Percentiles rank a stretch among this genome's conserved stretches.
Conservation (phyloP, 176 grass and related monocot species). For the Oryza nivara region DNA sequence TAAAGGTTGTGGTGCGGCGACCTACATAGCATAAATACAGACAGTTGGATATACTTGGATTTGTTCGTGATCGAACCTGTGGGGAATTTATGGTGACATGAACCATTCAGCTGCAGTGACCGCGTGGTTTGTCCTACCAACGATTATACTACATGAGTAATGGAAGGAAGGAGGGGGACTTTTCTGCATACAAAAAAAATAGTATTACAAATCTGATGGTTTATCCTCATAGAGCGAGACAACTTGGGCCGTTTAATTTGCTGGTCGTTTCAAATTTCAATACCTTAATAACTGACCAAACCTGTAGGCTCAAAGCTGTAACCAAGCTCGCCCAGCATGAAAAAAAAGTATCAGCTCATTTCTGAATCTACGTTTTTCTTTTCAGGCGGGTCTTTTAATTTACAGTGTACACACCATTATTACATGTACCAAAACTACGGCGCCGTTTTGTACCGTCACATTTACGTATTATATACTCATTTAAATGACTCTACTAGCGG, state of each 20-base stretch:
- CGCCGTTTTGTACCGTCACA: not conserved
- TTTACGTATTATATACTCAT: no score
- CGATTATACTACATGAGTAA: not conserved
- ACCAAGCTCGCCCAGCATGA: not conserved
- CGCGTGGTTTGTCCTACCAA: not conserved
- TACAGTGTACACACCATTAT: not conserved
- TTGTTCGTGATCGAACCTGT: conserved; percentile 26
- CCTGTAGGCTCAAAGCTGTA: not conserved
- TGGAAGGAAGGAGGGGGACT: not conserved
- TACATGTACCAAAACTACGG: not conserved
- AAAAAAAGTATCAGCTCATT: not conserved
- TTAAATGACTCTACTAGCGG: no score
- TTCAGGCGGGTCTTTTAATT: not conserved
- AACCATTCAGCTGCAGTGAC: not conserved
- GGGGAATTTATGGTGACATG: conserved; percentile 43
- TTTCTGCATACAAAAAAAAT: not conserved
- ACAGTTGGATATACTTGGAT: conserved; percentile 42
- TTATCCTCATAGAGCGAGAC: not conserved
- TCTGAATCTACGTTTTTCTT: no score
- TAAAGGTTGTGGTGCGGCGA: conserved; percentile 3
- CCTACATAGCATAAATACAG: conserved; percentile 49
- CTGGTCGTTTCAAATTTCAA: not conserved
- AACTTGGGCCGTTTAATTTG: not conserved
- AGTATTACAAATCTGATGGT: not conserved
- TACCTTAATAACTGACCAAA: not conserved